Percentiles rank a stretch among this genome's conserved stretches.
phyloP scores from a whole-genome alignment of 2,329 filamentous ascomycete species.

The Pseudomassariella vexata region DNA sequence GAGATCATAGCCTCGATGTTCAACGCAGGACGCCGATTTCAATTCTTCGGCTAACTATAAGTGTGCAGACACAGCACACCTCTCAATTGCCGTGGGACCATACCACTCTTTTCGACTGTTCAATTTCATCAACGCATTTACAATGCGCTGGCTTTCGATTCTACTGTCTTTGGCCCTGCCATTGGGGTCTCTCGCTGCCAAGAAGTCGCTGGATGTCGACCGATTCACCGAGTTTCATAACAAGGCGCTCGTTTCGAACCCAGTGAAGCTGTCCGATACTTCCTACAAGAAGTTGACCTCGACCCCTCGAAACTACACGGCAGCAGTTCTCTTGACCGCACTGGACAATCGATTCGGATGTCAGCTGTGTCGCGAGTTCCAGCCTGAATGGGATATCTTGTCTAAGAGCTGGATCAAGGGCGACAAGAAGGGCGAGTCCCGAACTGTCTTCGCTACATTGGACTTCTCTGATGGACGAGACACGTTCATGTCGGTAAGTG shows the following conservation, averaged over 20 bases:
- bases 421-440: constrained; percentile 67
- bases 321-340: constrained; percentile 80
- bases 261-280: constrained; percentile 73
- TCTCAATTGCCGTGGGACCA: constrained; percentile 5
- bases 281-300: constrained; percentile 71
- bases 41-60: no score
- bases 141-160: constrained; percentile 64
- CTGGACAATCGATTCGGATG: constrained; percentile 80
- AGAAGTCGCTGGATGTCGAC: constrained; percentile 53
- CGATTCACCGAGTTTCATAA: constrained; percentile 67
- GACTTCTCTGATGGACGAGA: constrained; percentile 83
- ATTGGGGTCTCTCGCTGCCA: constrained; percentile 55
- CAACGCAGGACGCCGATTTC: no score
- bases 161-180: constrained; percentile 59
- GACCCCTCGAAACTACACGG: constrained; percentile 75
- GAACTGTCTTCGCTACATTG: constrained; percentile 74
- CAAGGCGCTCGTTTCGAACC: constrained; percentile 58
- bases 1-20: no score
- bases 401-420: constrained; percentile 82
- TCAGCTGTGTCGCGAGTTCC: constrained; percentile 80
- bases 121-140: constrained; percentile 22
- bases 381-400: constrained; percentile 88
- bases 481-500: constrained; percentile 76
- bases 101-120: constrained; percentile 3
- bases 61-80: constrained; percentile 3